phyloP scores from a whole-genome alignment of 2,329 filamentous ascomycete genomes.

The Thelonectria olida region DNA sequence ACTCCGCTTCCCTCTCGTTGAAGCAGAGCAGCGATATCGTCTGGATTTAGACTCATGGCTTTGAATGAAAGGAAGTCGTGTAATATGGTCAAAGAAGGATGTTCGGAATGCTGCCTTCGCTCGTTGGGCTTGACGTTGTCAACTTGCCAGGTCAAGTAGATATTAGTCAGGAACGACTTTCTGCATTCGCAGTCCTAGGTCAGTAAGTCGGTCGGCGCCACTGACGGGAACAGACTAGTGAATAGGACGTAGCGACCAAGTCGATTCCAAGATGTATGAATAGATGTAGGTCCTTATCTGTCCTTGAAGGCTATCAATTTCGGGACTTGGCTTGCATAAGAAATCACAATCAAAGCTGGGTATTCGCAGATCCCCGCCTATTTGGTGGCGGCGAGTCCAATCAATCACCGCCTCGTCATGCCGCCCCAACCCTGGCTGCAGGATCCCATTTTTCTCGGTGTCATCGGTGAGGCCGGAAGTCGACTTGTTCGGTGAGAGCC shows the following conservation, averaged over 20 bases:
- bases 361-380: not conserved
- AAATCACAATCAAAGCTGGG: not conserved
- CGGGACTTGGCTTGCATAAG: not conserved
- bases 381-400: slow-evolving; percentile 9
- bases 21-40: slow-evolving; percentile 51
- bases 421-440: slow-evolving; percentile 7
- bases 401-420: slow-evolving; percentile 6
- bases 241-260: not conserved
- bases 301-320: not conserved
- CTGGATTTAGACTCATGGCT: slow-evolving; percentile 43
- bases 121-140: not conserved
- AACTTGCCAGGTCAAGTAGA: no score
- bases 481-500: slow-evolving; percentile 5
- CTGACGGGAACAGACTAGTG: not conserved
- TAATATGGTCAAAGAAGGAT: not conserved
- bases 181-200: slow-evolving; percentile 5
- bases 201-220: no score
- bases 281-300: not conserved
- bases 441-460: slow-evolving; percentile 14
- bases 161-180: slow-evolving; percentile 24
- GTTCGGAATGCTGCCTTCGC: not conserved
- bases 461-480: not conserved
- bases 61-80: not conserved
- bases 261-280: not conserved
- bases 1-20: slow-evolving; percentile 43